Percentiles rank a stretch among this genome's conserved stretches.
Evolutionary conservation across 2,329 filamentous ascomycete genomes (phyloP).

Genomic region (Salinomyces thailandicus): DNA sequence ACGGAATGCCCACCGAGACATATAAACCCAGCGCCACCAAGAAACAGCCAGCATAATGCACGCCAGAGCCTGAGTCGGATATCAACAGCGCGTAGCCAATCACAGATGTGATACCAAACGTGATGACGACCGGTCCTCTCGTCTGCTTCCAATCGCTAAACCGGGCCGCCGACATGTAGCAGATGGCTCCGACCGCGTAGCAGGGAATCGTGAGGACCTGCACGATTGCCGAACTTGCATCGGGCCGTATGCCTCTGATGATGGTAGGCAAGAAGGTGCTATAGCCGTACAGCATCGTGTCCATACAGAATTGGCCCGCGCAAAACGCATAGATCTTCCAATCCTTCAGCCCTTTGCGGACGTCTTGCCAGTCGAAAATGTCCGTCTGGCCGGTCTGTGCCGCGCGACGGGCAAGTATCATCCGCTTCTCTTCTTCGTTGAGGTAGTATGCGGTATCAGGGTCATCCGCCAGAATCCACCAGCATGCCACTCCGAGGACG

Average conservation of each 20-base stretch:
- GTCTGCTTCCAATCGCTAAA: slow-evolving; percentile 58
- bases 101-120: slow-evolving; percentile 15
- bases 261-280: slow-evolving; percentile 72
- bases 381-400: neutral
- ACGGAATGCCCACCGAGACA: slow-evolving; percentile 44
- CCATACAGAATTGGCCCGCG: slow-evolving; percentile 38
- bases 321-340: neutral
- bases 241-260: slow-evolving; percentile 54
- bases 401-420: slow-evolving; percentile 49
- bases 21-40: slow-evolving; percentile 67
- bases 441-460: slow-evolving; percentile 56
- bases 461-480: slow-evolving; percentile 48
- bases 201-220: slow-evolving; percentile 71
- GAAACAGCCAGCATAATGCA: slow-evolving; percentile 65
- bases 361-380: neutral
- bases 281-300: slow-evolving; percentile 70
- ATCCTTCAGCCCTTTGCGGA: neutral
- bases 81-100: slow-evolving; percentile 44
- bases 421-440: slow-evolving; percentile 46
- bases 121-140: slow-evolving; percentile 53
- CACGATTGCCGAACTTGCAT: slow-evolving; percentile 52
- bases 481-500: slow-evolving; percentile 12
- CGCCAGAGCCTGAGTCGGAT: slow-evolving; percentile 4
- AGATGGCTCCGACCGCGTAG: slow-evolving; percentile 60
- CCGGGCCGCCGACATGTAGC: slow-evolving; percentile 56